Evolutionary conservation across 1,284 basidiomycete genomes (phyloP).

Genomic region (Lentinula novae-zelandiae): DNA sequence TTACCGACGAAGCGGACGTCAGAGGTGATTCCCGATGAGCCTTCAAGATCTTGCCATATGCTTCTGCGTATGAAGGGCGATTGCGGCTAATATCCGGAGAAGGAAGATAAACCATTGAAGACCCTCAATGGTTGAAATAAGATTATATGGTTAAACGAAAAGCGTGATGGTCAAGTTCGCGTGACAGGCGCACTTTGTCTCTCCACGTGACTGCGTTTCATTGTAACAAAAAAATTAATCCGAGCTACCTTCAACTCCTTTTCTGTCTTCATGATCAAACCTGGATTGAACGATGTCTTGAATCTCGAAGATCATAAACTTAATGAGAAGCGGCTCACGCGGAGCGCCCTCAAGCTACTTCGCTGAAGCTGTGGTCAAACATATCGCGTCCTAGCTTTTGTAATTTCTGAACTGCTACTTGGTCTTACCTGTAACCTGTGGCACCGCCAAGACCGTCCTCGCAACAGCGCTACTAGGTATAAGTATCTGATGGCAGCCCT

Average conservation of each 20-base stretch:
- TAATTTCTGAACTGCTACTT: neutral
- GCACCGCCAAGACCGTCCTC: neutral
- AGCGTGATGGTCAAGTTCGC: neutral
- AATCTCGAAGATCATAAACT: neutral
- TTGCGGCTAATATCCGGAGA: constrained; percentile 59
- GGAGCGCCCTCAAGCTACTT: neutral
- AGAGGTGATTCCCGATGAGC: constrained; percentile 71
- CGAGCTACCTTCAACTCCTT: no score
- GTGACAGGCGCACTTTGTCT: neutral
- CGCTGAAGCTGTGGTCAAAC: neutral
- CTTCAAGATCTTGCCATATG: constrained; percentile 74
- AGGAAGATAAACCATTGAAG: constrained; percentile 61
- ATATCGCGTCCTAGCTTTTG: no score
- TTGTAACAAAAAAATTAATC: no score
- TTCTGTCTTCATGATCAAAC: no score
- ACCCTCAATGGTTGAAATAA: neutral
- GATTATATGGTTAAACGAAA: neutral
- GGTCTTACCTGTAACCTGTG: neutral
- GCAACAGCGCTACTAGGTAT: neutral
- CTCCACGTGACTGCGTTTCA: no score
- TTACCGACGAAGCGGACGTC: constrained; percentile 76
- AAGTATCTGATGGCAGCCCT: neutral
- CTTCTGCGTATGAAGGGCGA: constrained; percentile 70
- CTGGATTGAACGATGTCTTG: neutral
- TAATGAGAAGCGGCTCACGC: neutral